Evolutionary conservation across 768 basidiomycete species (phyloP).

Genomic region (Leccinum obscurum): DNA sequence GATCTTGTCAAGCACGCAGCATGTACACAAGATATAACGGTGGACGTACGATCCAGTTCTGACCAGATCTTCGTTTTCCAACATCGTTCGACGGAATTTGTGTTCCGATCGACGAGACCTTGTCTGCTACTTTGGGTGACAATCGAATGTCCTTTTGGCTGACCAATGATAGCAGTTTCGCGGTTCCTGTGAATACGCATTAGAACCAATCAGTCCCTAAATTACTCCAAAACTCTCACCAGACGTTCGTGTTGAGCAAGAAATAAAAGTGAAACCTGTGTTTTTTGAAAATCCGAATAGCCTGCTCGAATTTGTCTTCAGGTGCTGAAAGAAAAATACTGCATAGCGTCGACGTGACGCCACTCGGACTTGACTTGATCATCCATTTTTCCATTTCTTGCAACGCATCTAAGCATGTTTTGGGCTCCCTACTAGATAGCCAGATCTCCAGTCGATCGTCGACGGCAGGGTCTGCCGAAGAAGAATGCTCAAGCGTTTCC

Average conservation of each 20-base stretch:
- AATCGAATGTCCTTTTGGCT: background rate
- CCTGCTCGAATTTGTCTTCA: background rate
- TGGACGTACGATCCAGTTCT: background rate
- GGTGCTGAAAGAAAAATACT: background rate
- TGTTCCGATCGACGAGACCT: background rate
- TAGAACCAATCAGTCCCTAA: background rate
- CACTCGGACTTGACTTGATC: background rate
- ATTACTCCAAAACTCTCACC: background rate
- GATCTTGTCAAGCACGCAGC: background rate
- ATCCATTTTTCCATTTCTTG: background rate
- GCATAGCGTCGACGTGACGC: background rate
- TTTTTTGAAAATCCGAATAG: background rate
- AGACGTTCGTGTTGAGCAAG: background rate
- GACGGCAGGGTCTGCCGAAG: background rate
- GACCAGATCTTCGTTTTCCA: background rate
- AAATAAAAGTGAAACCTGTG: background rate
- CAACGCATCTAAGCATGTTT: background rate
- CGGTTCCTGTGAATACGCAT: background rate
- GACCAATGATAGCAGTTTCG: background rate
- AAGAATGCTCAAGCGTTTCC: background rate
- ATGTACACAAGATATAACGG: background rate
- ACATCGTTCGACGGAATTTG: background rate
- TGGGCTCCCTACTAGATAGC: background rate
- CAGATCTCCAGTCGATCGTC: background rate
- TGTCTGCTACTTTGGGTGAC: background rate